A percentile compares a stretch with the other conserved stretches of the same genome.
Evolutionary conservation across 495 filamentous ascomycete species (phyloP).

Genomic region (Talaromyces proteolyticus): DNA sequence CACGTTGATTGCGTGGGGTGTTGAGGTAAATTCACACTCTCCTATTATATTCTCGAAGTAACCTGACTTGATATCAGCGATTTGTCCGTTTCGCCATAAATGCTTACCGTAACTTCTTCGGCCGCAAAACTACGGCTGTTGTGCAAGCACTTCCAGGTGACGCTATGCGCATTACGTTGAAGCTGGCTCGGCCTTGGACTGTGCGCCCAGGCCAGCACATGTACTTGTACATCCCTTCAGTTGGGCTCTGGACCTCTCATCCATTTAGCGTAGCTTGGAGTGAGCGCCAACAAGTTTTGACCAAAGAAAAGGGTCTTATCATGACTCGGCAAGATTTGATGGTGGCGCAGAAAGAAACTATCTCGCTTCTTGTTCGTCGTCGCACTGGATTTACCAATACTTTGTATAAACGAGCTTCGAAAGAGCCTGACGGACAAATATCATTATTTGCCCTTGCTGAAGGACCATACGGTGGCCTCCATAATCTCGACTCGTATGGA

Average conservation of each 20-base stretch:
- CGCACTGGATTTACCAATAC: constrained; percentile 83
- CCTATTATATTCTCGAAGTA: no score
- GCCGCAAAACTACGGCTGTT: constrained; percentile 60
- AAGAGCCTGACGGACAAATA: constrained; percentile 32
- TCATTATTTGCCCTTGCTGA: constrained; percentile 62
- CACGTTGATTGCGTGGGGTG: constrained; percentile 66
- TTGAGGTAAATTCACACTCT: constrained; percentile 45
- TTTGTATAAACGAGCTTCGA: constrained; percentile 60
- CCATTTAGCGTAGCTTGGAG: constrained; percentile 94
- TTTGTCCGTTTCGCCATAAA: constrained; percentile 61
- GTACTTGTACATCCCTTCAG: constrained; percentile 74
- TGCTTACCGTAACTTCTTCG: constrained; percentile 62
- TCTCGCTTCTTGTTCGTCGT: constrained; percentile 77
- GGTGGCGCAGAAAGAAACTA: constrained; percentile 43
- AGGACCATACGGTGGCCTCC: constrained; percentile 81
- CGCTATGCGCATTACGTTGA: constrained; percentile 73
- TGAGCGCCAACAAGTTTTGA: constrained; percentile 32
- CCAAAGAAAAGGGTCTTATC: constrained; percentile 38
- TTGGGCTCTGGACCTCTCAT: constrained; percentile 81
- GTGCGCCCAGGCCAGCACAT: constrained; percentile 81
- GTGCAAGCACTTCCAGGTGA: constrained; percentile 79
- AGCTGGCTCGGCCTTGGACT: constrained; percentile 67
- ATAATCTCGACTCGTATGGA: constrained; percentile 83
- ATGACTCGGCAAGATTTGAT: constrained; percentile 28
- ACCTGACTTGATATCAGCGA: no score